Evolutionary conservation across 2,329 filamentous ascomycete species (phyloP).

Genomic region (Grosmannia clavigera): DNA sequence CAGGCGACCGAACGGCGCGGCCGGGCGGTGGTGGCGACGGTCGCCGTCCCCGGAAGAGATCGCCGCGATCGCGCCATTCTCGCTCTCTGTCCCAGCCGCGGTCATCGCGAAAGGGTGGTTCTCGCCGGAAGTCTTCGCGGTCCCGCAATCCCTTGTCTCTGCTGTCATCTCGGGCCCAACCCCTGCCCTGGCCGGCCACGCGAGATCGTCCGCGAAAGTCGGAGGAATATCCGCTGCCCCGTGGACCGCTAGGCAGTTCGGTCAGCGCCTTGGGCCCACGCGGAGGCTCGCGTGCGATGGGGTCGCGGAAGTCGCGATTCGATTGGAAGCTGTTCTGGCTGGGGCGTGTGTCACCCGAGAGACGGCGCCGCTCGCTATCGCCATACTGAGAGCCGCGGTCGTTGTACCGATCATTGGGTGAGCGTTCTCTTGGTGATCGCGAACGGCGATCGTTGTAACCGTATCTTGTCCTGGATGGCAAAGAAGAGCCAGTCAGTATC

Average conservation of each 20-base stretch:
- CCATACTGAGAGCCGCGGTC: conserved; percentile 41
- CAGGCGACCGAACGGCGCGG: conserved; percentile 38
- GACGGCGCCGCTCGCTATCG: conserved; percentile 57
- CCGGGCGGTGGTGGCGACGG: conserved; percentile 47
- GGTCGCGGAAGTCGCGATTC: conserved; percentile 47
- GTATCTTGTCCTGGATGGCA: conserved; percentile 37
- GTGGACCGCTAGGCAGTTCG: conserved; percentile 54
- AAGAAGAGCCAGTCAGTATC: conserved; percentile 3
- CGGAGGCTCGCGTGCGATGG: conserved; percentile 55
- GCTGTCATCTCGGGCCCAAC: conserved; percentile 52
- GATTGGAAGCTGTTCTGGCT: conserved; percentile 49
- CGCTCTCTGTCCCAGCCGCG: conserved; percentile 45
- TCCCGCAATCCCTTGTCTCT: conserved; percentile 42
- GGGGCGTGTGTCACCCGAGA: conserved; percentile 43
- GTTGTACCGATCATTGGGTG: conserved; percentile 48
- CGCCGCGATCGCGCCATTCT: conserved; percentile 39
- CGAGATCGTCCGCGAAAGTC: conserved; percentile 52
- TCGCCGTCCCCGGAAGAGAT: conserved; percentile 43
- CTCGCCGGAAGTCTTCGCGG: conserved; percentile 27
- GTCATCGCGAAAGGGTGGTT: conserved; percentile 21
- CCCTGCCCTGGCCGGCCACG: conserved; percentile 41
- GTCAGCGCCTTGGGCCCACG: conserved; percentile 70
- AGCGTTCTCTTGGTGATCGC: conserved; percentile 52
- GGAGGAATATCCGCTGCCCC: conserved; percentile 52
- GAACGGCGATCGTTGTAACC: conserved; percentile 49